Base-by-base conservation (phyloP, 2,329 filamentous ascomycete genomes). In the Teratosphaeria epicoccoides region DNA sequence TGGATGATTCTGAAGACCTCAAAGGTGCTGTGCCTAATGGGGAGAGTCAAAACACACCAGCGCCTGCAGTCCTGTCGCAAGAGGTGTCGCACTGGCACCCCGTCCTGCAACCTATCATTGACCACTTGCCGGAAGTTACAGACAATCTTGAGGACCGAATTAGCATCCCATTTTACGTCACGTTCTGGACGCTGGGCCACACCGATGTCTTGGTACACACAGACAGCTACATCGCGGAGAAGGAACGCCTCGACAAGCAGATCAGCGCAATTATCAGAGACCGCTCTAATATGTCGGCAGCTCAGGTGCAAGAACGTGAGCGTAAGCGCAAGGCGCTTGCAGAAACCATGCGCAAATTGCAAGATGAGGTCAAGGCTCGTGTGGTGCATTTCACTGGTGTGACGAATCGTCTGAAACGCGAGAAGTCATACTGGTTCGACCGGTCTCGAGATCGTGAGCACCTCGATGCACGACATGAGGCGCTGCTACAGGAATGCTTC, bases 171-270 rank as follows among this genome's bases (percentile, higher is more conserved):
- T 91, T 96, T 66, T 96, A 88, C 63, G 81, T 87, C 43, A 87
- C 86, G 0, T 98, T 98, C 70, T 98, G 93, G 93, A 84, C 90
- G 48, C 76, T 96, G 11, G 84, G 88, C 24, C 78, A 94, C 2
- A 83, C 86, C 45, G 91, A 98, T 65, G 75, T 96, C 52, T 80
- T 81, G 52, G 82, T 90, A 57, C 87, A 87, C 1, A 81, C 81
- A 55, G 78, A 82, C 28, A 86, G 84, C 54, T 98, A 98, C 65
- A 79, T 86, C 46, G 78, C 82, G 14, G 89, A 94, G 64, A 82
- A 84, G 29, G 79, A 81, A 20, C 78, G 82, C 7, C 74, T 89
- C 22, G 80, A 83, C 59, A 81, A 80, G 51, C 82, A 46, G 44
- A 78, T 85, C 46, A 75, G 81, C 28, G 77, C 82, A 1, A 75